phyloP scores from a whole-genome alignment of 805 yeast genomes.

The Ogataea populi-albae region DNA sequence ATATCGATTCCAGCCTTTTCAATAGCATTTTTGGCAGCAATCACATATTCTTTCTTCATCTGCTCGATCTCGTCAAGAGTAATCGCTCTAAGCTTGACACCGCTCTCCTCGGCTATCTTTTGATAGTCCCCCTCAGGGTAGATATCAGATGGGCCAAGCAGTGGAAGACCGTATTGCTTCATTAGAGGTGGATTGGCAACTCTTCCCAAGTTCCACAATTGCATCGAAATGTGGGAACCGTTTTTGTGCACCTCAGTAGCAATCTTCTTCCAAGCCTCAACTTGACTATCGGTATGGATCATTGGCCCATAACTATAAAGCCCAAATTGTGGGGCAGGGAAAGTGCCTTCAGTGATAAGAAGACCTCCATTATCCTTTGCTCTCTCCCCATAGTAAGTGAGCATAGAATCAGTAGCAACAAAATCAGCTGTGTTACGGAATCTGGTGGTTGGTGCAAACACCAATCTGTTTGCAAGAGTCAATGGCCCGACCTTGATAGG shows the following conservation, averaged over 20 bases:
- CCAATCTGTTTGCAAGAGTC: constrained; percentile 40
- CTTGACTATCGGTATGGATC: constrained; percentile 47
- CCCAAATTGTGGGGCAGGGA: constrained; percentile 42
- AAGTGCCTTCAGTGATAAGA: constrained; percentile 59
- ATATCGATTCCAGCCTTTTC: constrained; percentile 37
- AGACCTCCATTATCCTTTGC: constrained; percentile 56
- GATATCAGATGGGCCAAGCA: constrained; percentile 39
- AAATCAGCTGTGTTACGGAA: constrained; percentile 36
- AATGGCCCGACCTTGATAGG: constrained; percentile 43
- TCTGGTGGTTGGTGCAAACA: constrained; percentile 53
- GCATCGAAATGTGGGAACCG: constrained; percentile 43
- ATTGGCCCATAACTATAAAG: constrained; percentile 46
- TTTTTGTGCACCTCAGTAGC: constrained; percentile 49
- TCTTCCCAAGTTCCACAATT: constrained; percentile 52
- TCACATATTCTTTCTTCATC: constrained; percentile 38
- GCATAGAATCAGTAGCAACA: constrained; percentile 45
- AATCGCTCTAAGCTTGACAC: constrained; percentile 47
- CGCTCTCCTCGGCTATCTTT: constrained; percentile 33
- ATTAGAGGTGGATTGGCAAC: constrained; percentile 35
- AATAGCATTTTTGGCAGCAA: constrained; percentile 40
- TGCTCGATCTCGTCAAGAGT: constrained; percentile 39
- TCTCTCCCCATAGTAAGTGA: constrained; percentile 55
- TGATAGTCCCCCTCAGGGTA: constrained; percentile 36
- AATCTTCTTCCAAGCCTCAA: constrained; percentile 47
- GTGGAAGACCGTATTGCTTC: constrained; percentile 36